A percentile compares a stretch with the other conserved stretches of the same genome.
These are phyloP conservation scores for Monascus ruber DNA, from an alignment of 2,329 filamentous ascomycete species.

Conservation along the genomic window DNA sequence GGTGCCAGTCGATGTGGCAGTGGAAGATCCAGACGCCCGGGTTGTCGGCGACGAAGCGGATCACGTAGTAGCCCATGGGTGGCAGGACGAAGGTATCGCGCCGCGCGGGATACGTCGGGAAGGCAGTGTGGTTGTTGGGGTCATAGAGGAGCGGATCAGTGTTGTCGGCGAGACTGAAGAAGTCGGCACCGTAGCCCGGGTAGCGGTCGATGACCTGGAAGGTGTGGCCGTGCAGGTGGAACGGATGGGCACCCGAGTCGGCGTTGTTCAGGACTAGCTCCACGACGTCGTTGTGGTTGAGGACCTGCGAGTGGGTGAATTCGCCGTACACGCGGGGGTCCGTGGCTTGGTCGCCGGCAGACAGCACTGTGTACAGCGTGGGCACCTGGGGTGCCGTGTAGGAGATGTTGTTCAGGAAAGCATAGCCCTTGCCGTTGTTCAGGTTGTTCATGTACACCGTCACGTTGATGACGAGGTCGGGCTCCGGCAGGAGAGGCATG, in stretches of 20 bases:
- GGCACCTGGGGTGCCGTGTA: conserved; percentile 65
- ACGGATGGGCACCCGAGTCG: conserved; percentile 51
- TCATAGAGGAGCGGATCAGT: conserved; percentile 19
- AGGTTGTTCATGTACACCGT: conserved; percentile 61
- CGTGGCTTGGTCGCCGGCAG: conserved; percentile 42
- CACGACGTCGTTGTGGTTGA: conserved; percentile 45
- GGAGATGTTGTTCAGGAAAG: conserved; percentile 65
- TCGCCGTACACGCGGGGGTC: conserved; percentile 52
- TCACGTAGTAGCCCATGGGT: conserved; percentile 55
- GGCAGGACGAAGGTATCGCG: conserved; percentile 57
- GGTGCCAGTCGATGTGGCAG: conserved; percentile 51
- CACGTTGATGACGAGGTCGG: conserved; percentile 44
- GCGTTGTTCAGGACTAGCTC: conserved; percentile 30
- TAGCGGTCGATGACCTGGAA: conserved; percentile 52
- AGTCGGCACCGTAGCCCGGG: conserved; percentile 43
- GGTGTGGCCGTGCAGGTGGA: conserved; percentile 65
- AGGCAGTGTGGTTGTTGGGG: conserved; percentile 19
- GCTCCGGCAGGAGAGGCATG: conserved; percentile 46
- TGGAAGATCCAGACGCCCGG: conserved; percentile 21
- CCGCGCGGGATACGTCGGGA: conserved; percentile 46
- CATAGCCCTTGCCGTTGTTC: conserved; percentile 54
- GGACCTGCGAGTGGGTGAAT: conserved; percentile 53
- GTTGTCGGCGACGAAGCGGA: conserved; percentile 39
- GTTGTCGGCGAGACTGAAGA: conserved; percentile 33
- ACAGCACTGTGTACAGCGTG: conserved; percentile 61